phyloP scores from a whole-genome alignment of 2,329 filamentous ascomycete species.

The Cladosporium sp. region DNA sequence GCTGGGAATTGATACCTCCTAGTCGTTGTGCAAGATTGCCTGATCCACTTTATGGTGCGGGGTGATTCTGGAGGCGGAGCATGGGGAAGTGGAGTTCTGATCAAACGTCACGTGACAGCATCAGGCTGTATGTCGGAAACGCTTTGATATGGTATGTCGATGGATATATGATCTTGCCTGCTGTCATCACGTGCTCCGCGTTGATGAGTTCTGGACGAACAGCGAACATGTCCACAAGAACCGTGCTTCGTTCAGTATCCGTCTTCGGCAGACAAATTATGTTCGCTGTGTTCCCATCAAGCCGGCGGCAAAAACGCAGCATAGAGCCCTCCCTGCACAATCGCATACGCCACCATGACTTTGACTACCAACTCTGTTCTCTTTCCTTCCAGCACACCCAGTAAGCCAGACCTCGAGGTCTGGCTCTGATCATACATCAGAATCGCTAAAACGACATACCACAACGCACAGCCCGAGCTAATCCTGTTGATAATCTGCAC shows the following conservation, averaged over 20 bases:
- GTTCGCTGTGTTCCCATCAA: slow-evolving; percentile 32
- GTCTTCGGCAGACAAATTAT: background rate
- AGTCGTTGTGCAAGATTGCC: background rate
- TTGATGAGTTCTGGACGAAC: too few relatives aligned
- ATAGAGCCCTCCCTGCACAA: slow-evolving; percentile 79
- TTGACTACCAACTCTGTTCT: slow-evolving; percentile 38
- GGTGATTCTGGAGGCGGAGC: background rate
- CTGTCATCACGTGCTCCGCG: too few relatives aligned
- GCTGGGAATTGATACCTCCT: background rate
- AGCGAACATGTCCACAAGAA: background rate
- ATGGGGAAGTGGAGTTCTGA: background rate
- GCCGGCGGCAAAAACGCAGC: slow-evolving; percentile 90
- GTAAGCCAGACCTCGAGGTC: background rate
- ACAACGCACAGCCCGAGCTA: slow-evolving; percentile 81
- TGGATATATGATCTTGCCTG: too few relatives aligned
- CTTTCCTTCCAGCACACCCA: background rate
- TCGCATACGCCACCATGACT: slow-evolving; percentile 75
- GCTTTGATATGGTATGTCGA: too few relatives aligned
- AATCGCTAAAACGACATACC: slow-evolving; percentile 76
- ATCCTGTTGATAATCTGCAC: slow-evolving; percentile 91
- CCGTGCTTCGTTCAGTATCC: background rate
- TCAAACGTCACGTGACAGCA: background rate
- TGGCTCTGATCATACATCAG: slow-evolving; percentile 24
- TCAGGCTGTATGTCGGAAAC: background rate
- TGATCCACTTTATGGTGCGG: background rate